phyloP scores from a whole-genome alignment of 306 rosid genomes.

The Luffa aegyptiaca region DNA sequence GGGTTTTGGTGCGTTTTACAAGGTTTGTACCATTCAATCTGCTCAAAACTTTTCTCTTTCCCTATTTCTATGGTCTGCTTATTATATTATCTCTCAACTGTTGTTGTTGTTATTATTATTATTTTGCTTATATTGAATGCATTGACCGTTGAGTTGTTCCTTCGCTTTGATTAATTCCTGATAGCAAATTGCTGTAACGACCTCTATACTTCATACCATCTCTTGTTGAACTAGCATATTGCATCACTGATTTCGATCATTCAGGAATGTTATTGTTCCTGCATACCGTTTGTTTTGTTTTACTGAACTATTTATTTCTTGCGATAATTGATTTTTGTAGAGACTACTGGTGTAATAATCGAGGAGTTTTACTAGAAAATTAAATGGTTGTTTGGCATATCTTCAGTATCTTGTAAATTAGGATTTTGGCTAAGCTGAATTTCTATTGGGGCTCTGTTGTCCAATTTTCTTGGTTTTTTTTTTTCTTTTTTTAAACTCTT shows the following conservation, averaged over 20 bases:
- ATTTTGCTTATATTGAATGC: not conserved
- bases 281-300: not conserved
- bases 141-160: not conserved
- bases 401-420: not conserved
- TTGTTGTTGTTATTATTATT: not conserved
- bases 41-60: not conserved
- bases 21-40: slow-evolving; percentile 31
- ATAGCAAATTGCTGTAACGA: not conserved
- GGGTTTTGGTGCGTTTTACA: slow-evolving; percentile 73
- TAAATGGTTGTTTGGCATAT: not conserved
- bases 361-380: not conserved
- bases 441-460: not conserved
- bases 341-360: not conserved
- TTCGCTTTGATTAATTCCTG: not conserved
- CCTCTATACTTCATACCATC: not conserved
- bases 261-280: not conserved
- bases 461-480: not conserved
- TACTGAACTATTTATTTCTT: not conserved
- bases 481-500: not conserved
- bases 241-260: not conserved
- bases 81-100: not conserved
- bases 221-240: not conserved
- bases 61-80: not conserved
- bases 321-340: not conserved
- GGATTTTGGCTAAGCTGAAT: not conserved